Percentiles rank a stretch among this genome's conserved stretches.
Conservation (phyloP, 495 filamentous ascomycete species). For the Hyaloscypha bicolor region DNA sequence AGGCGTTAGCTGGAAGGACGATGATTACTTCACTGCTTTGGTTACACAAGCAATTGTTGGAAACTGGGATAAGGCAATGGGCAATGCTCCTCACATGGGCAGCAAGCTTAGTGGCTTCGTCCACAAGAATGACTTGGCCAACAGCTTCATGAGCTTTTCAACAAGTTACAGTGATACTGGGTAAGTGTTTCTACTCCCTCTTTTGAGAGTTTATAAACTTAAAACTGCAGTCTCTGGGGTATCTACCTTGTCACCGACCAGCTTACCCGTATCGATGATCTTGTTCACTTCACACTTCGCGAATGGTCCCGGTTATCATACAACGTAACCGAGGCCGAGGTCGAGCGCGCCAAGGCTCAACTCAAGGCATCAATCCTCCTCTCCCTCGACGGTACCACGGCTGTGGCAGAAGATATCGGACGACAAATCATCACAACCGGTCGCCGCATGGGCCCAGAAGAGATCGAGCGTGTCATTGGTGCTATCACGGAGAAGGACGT, state of each 20-base stretch:
- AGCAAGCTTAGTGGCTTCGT: conserved; percentile 96
- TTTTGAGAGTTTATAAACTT: conserved; percentile 16
- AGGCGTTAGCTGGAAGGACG: conserved; percentile 98
- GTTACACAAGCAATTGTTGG: conserved; percentile 98
- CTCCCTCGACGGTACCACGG: conserved; percentile 94
- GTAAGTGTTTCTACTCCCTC: conserved; percentile 50
- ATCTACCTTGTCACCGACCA: conserved; percentile 97
- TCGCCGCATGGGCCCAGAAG: conserved; percentile 83
- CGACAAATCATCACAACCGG: conserved; percentile 98
- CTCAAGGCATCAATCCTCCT: conserved; percentile 98
- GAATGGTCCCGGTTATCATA: conserved; percentile 94
- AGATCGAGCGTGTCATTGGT: conserved; percentile 90
- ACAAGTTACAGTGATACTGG: conserved; percentile 99
- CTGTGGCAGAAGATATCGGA: conserved; percentile 96
- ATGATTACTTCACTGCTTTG: conserved; percentile 97
- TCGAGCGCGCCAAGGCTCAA: conserved; percentile 98
- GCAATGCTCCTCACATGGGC: conserved; percentile 91
- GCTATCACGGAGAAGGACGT: conserved; percentile 94
- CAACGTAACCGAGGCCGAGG: conserved; percentile 85
- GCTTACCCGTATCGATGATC: conserved; percentile 83
- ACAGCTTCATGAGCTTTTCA: conserved; percentile 99
- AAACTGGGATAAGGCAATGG: conserved; percentile 99
- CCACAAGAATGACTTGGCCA: conserved; percentile 90
- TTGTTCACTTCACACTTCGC: conserved; percentile 96
- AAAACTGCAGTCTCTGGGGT: conserved; percentile 81